phyloP scores from a whole-genome alignment of 139 green algal species.

The Chlamydomonas sp. region DNA sequence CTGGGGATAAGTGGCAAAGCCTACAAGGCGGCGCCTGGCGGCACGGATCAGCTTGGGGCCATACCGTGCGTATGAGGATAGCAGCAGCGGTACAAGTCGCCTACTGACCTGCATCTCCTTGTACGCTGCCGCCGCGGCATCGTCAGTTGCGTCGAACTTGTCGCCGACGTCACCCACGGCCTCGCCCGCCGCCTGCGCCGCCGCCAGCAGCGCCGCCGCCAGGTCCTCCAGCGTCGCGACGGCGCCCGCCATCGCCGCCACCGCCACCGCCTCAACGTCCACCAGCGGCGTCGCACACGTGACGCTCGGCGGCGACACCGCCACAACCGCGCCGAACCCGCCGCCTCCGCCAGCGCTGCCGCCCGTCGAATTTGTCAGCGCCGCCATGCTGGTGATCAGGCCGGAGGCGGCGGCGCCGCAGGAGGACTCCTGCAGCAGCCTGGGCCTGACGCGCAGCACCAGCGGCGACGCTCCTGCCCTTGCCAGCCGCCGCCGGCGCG shows the following conservation, averaged over 20 bases:
- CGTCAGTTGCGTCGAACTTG: not conserved
- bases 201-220: not conserved
- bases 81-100: no score
- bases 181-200: not conserved
- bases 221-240: not conserved
- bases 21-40: no score
- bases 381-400: not conserved
- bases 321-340: not conserved
- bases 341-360: no score
- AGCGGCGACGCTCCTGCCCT: no score
- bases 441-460: not conserved
- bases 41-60: no score
- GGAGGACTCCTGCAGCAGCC: not conserved
- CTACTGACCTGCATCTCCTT: not conserved
- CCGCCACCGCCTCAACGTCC: not conserved
- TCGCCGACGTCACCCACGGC: not conserved
- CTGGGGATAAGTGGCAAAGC: not conserved
- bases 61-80: no score
- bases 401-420: no score
- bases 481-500: no score
- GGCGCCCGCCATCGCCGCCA: constrained; percentile 13
- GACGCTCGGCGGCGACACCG: not conserved
- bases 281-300: not conserved
- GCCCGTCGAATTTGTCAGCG: no score
- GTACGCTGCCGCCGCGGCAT: not conserved